phyloP scores from a whole-genome alignment of 495 filamentous ascomycete species.

The Xylaria flabelliformis region DNA sequence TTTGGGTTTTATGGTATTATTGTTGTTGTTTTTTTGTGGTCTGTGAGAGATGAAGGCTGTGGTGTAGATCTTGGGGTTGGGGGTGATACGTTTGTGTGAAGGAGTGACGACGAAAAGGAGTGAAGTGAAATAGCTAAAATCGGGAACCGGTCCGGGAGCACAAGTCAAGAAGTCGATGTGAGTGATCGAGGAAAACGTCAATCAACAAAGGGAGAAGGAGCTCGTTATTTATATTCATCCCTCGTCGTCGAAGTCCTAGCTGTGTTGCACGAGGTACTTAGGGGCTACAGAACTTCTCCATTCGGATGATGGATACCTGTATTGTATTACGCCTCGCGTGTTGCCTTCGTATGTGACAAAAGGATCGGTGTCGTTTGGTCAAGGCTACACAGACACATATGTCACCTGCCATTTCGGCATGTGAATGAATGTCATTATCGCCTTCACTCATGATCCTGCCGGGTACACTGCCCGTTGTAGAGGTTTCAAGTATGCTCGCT shows the following conservation, averaged over 20 bases:
- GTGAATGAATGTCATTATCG: not conserved
- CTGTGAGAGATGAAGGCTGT: not conserved
- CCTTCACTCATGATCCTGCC: slow-evolving; percentile 2
- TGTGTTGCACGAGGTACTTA: not conserved
- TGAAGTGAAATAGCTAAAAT: not conserved
- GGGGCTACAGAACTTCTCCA: not conserved
- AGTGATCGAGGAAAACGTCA: not conserved
- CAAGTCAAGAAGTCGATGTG: slow-evolving; percentile 6
- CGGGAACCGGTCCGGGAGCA: slow-evolving; percentile 16
- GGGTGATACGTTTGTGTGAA: slow-evolving; percentile 8
- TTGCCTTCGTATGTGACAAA: not conserved
- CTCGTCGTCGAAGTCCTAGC: not conserved
- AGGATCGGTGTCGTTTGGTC: slow-evolving; percentile 1
- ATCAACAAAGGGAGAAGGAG: not conserved
- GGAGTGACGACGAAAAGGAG: slow-evolving; percentile 20
- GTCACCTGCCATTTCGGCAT: slow-evolving; percentile 19
- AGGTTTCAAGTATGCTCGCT: slow-evolving; percentile 17
- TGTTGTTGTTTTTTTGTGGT: not conserved
- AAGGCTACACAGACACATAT: not conserved
- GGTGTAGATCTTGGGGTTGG: not conserved
- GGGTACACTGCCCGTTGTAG: not conserved
- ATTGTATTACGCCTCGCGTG: not conserved
- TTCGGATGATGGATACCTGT: not conserved
- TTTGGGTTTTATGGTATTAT: slow-evolving; percentile 5
- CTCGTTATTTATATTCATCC: slow-evolving; percentile 11